Evolutionary conservation across 1,284 basidiomycete genomes (phyloP), one percentile per base, ranked within the genome.

Genomic region (Trichosporon sp.): DNA sequence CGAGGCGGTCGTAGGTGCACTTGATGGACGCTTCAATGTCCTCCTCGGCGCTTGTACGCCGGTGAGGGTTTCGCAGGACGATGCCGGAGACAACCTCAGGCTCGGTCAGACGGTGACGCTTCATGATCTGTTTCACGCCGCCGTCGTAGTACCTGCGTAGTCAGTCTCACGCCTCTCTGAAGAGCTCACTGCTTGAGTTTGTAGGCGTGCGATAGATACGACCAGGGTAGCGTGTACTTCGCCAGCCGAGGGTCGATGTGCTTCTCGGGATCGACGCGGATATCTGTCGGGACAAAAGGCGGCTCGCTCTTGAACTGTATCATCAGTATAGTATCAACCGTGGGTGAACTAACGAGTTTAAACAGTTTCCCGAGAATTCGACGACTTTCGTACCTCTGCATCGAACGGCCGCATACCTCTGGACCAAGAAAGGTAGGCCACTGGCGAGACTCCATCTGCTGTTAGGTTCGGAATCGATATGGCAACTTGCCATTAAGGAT

Each of bases 361-460:
- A 72, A 77, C 8, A 78, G 71, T 21, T 70, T 66, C 32, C 76
- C 76, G 4, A 78, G 69, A 5, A 78, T 72, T 35, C 75, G 71
- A 26, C 32, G 68, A 65, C 64, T 76, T 54, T 48, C 67, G 67
- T 68, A 76, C 61, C 32, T 61, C 48, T 65, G 68, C 66, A 12
- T 66, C 5, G 54, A 67, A 26, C 14, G 19, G n/a, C 31, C 14
- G 1, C 16, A 8, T 1, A 40, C n/a, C 4, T 66, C 73, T 48
- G 75, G 76, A 16, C 71, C 73, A 73, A 78, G 76, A 67, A 79
- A 79, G 11, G 74, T 73, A 4, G 78, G 78, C 77, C 78, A 78
- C 16, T 54, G 63, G 16, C 37, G 65, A 0, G 75, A 73, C 11
- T 75, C 64, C 35, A 74, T 65, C 67, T 67, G 21, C 1, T 65